phyloP scores from a whole-genome alignment of 2,329 filamentous ascomycete genomes.

The Claviceps fusiformis region DNA sequence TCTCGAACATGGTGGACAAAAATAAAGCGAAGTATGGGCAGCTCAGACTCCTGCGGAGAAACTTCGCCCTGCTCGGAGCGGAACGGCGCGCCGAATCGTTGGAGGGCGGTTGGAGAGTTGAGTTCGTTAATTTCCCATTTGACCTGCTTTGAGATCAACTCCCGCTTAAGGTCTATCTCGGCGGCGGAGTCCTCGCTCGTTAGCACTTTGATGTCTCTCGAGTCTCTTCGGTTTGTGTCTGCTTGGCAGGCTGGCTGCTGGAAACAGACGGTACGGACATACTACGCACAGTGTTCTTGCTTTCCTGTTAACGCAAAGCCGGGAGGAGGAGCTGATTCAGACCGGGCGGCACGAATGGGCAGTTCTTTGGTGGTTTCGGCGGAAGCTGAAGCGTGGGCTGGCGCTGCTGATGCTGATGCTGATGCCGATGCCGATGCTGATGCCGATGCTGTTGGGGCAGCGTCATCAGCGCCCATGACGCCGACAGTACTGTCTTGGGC shows the following conservation, averaged over 20 bases:
- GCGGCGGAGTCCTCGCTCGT: slow-evolving; percentile 2
- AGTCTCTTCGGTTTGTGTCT: neutral
- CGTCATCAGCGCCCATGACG: neutral
- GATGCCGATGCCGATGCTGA: too few relatives aligned
- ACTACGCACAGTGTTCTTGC: slow-evolving; percentile 79
- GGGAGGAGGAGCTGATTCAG: slow-evolving; percentile 21
- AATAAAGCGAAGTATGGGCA: slow-evolving; percentile 88
- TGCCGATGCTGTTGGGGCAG: too few relatives aligned
- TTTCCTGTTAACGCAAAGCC: slow-evolving; percentile 66
- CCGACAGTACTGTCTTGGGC: neutral
- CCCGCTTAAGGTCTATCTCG: slow-evolving; percentile 73
- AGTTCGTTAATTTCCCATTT: slow-evolving; percentile 83
- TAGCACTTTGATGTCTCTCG: slow-evolving; percentile 9
- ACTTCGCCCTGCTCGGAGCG: slow-evolving; percentile 86
- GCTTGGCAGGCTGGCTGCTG: neutral
- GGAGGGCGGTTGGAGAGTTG: slow-evolving; percentile 85
- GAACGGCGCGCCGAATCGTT: slow-evolving; percentile 91
- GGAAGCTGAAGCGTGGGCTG: neutral
- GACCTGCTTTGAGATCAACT: slow-evolving; percentile 83
- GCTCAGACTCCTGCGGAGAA: slow-evolving; percentile 80
- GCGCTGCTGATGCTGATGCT: neutral
- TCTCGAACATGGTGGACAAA: slow-evolving; percentile 97
- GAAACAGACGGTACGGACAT: neutral
- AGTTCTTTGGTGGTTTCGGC: slow-evolving; percentile 11
- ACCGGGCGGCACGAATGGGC: slow-evolving; percentile 18